Base-by-base conservation (phyloP, 2,329 filamentous ascomycete species). In the Fonsecaea pugnacius region DNA sequence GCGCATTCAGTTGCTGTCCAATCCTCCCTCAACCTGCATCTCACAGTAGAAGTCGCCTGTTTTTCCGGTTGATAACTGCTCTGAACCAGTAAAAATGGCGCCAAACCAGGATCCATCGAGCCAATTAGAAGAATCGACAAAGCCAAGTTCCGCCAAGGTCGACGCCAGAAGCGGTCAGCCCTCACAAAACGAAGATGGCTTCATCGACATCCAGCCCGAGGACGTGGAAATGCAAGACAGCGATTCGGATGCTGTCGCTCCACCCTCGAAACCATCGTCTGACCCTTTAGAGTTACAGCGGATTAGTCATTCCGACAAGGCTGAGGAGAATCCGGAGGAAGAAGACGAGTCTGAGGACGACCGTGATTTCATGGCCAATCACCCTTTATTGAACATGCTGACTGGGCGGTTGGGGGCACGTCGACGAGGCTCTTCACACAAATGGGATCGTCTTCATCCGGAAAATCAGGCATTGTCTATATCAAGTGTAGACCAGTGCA, bases 391-490 rank as follows among this genome's bases (percentile, higher is more conserved):
- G 50, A 69, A 65, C 48, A 70, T 71, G 69, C 60, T 71, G 14
- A 70, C 67, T 30, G 69, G 69, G n/a, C 64, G 70, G 18, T 56
- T 71, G 57, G 68, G 67, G 36, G 64, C 64, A 33, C 64, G 69
- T 30, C 55, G 70, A 60, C 67, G 68, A 33, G 69, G 69, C 12
- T 69, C 69, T 7, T 63, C 66, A 10, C 67, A 70, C 50, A 69
- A 69, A 60, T 71, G 69, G 64, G 87, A 89, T 71, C 81, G 85
- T 57, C 85, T 91, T 72, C 85, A 91, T 72, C 87, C 91, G 30
- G 89, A 90, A 72, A 84, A 90, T n/a, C 87, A 91, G 58, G 85
- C 90, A 32, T 83, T 97, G 57, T 91, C 86, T 46, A 68, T 76
- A 52, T 78, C 79, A 12, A 77, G 83, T 67, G 75, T 81, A 12